Conservation (phyloP, 2,329 filamentous ascomycete genomes). For the Rhinocladiella similis region DNA sequence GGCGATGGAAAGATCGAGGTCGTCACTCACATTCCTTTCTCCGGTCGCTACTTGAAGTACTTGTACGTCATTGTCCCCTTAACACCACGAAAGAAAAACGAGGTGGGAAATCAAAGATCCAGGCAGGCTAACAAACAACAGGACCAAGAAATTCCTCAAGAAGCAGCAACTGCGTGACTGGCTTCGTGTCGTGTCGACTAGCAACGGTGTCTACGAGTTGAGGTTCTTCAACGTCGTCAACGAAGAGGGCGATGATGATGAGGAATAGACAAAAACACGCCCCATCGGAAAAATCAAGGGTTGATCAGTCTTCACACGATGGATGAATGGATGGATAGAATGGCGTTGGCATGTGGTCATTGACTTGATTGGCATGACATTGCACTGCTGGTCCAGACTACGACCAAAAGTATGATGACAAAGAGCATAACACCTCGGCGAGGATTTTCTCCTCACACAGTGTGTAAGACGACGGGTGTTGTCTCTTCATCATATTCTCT, state of each 20-base stretch:
- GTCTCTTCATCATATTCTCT: conserved; percentile 30
- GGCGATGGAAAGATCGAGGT: conserved; percentile 98
- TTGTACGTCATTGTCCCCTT: conserved; percentile 60
- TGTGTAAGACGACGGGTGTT: no score
- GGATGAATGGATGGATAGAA: conserved; percentile 16
- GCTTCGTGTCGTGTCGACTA: conserved; percentile 97
- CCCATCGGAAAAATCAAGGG: neutral
- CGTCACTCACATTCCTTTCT: conserved; percentile 95
- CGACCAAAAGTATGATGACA: no score
- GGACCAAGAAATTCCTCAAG: conserved; percentile 99
- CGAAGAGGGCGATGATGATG: conserved; percentile 96
- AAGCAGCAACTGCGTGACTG: conserved; percentile 99
- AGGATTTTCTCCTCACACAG: no score
- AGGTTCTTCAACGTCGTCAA: conserved; percentile 99
- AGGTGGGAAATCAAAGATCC: no score
- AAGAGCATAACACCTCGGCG: no score
- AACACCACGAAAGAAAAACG: no score
- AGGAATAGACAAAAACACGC: conserved; percentile 71
- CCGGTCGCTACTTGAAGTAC: conserved; percentile 99
- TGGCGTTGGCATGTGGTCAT: neutral
- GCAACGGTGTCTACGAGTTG: conserved; percentile 98
- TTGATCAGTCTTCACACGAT: no score
- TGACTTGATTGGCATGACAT: neutral
- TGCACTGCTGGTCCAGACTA: neutral
- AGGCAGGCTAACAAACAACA: conserved; percentile 41